Base-by-base conservation (phyloP, 805 yeast species). In the Candida insectalens region DNA sequence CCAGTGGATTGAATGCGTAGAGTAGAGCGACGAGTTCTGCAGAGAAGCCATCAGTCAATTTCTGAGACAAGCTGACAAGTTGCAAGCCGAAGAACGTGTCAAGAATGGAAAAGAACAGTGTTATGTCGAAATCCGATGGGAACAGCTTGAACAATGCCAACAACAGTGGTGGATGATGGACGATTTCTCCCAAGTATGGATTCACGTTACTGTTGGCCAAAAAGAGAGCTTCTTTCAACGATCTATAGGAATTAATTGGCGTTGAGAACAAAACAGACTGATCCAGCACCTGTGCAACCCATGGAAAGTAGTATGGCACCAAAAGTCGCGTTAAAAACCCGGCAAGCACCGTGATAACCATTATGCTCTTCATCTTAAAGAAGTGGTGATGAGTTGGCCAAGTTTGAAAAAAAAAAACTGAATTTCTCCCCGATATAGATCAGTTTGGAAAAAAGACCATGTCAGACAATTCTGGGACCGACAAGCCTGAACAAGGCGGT, bases 101-200 rank as follows among this genome's bases (percentile, higher is more conserved):
- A 3, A 71, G 46, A 1, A 62, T 30, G 1, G 88, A 69, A 53
- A 66, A 88, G 3, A 82, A 22, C 8, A 71, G 38, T 9, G 43
- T 31, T 3, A 41, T 29, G 20, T 37, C 36, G 19, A 35, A 38
- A 4, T 22, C 25, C 3, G 41, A n/a, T 16, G 46, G 40, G 14
- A 73, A 29, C 5, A 59, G 31, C 8, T 67, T 60, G 49, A 79
- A 64, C 2, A 74, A 38, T 3, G 65, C 58, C 23, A 84, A 66
- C 16, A 89, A 47, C 14, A 87, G 50, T 3, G 96, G 95, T 3
- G 94, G 76, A 45, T 85, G 95, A 55, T 85, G 89, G 23, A 80
- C 79, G 13, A 87, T 75, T 17, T 94, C 94, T 7, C 96, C 96
- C 40, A 74, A 74, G 48, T 85, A 89, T 6, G 85, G 74, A 30